These are phyloP conservation scores for Daldinia bambusicola DNA, from an alignment of 495 filamentous ascomycete genomes.

Conservation along the genomic window DNA sequence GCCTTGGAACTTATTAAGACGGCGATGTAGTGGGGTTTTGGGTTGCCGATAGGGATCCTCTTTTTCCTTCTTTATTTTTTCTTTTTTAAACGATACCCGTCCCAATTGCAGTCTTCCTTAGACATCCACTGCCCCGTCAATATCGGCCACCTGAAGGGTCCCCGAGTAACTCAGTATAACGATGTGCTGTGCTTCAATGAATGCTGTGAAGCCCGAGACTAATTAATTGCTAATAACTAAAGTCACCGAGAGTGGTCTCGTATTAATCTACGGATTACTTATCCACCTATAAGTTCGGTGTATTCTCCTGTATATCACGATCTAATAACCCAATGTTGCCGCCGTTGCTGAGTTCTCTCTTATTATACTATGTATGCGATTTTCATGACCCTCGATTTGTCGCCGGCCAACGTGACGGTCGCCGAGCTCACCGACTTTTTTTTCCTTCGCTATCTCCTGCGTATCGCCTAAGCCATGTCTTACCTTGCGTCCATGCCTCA, in stretches of 20 bases:
- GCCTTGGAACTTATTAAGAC: conserved; percentile 1
- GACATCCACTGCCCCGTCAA: neutral
- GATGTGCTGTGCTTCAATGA: neutral
- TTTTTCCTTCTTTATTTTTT: no score
- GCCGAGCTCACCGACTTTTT: conserved; percentile 28
- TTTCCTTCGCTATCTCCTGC: neutral
- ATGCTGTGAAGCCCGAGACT: neutral
- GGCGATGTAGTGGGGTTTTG: conserved; percentile 6
- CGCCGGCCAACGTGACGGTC: neutral
- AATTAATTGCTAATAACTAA: neutral
- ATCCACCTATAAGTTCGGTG: neutral
- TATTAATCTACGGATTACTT: neutral
- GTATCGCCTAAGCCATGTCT: conserved; percentile 14
- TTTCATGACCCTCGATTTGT: neutral
- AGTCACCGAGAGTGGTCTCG: neutral
- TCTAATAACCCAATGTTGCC: neutral
- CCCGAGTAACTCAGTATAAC: no score
- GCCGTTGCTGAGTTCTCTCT: neutral
- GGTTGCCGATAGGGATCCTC: conserved; percentile 9
- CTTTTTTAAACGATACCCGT: neutral
- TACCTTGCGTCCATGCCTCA: conserved; percentile 17
- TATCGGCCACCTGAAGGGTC: neutral
- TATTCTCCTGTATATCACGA: neutral
- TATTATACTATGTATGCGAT: neutral
- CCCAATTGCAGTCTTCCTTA: conserved; percentile 4